Base-by-base conservation (phyloP, 495 filamentous ascomycete species). In the Hyaloscypha bicolor region DNA sequence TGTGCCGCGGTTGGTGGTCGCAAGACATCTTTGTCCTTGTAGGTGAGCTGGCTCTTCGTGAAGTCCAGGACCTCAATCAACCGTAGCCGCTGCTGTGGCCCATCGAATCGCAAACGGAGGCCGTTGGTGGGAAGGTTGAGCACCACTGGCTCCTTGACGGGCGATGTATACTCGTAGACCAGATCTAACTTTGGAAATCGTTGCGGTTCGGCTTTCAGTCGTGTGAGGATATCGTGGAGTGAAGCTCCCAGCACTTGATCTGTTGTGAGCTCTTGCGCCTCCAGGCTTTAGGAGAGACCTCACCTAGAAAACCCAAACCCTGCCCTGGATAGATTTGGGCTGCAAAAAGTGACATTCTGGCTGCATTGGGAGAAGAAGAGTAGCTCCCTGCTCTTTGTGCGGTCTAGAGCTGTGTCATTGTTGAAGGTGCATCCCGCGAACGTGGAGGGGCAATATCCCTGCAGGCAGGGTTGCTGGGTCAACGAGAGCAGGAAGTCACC, bases 1-100 rank as follows among this genome's bases (percentile, higher is more conserved):
- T 86, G 82, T 19, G 76, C 66, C 5, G 81, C 75, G 64, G 82
- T 84, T 29, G 79, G 75, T 0, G 84, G 82, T 68, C 93, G 93
- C 58, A 92, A 78, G 48, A 99, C 85, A 64, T 97, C 94, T 39
- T 90, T 90, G 64, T 90, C 88, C 76, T 97, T 94, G 78, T 97
- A 92, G 35, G 87, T 86, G 52, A 97, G 85, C 37, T 86, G 85
- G 42, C 86, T 91, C 75, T 93, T 94, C n/a, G 90, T 87, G 69
- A 99, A 98, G 74, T 98, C 93, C 25, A 92, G 77, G 22, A 97
- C 84, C 76, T 99, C 95, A 73, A 99, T 92, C 59, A 99, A 77
- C 1, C 95, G 90, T 19, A 99, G 81, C 52, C 94, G 86, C 78
- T 99, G 95, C 72, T 97, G 93, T 3, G 93, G 88, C 0, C 94